Evolutionary conservation across 1,284 basidiomycete species (phyloP).

Genomic region (Apiotrichum mycotoxinovorans): DNA sequence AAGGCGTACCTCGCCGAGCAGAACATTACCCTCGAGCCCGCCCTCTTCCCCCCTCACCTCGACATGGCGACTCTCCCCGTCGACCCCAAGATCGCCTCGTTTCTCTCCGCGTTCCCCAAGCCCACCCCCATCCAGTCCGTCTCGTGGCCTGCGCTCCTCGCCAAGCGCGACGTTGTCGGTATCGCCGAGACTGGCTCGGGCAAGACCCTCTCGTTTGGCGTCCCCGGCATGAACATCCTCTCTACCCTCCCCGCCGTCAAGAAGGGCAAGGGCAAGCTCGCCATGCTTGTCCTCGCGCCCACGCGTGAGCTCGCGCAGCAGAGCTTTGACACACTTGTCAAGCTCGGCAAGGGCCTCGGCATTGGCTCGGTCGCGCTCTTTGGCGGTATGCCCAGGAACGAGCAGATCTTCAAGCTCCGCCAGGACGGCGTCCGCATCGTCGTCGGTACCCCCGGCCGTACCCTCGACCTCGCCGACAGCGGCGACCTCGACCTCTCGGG

Average conservation of each 20-base stretch:
- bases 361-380: constrained; percentile 82
- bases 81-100: constrained; percentile 60
- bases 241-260: constrained; percentile 25
- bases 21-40: constrained; percentile 65
- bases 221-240: constrained; percentile 68
- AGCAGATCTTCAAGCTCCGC: constrained; percentile 65
- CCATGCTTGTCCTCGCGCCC: constrained; percentile 83
- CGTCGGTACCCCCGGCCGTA: constrained; percentile 90
- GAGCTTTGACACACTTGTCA: constrained; percentile 79
- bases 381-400: constrained; percentile 84
- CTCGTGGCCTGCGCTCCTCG: constrained; percentile 85
- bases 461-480: constrained; percentile 83
- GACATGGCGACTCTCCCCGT: constrained; percentile 69
- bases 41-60: constrained; percentile 65
- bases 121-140: constrained; percentile 96
- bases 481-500: constrained; percentile 79
- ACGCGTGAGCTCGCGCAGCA: constrained; percentile 94
- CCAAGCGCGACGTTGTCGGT: constrained; percentile 83
- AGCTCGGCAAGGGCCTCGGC: constrained; percentile 70
- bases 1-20: constrained; percentile 67
- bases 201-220: constrained; percentile 94
- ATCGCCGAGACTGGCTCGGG: constrained; percentile 97
- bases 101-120: constrained; percentile 70
- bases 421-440: constrained; percentile 67
- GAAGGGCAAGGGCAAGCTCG: constrained; percentile 53